Conservation (phyloP, 305 asterid species). For the Solanum hybrid region DNA sequence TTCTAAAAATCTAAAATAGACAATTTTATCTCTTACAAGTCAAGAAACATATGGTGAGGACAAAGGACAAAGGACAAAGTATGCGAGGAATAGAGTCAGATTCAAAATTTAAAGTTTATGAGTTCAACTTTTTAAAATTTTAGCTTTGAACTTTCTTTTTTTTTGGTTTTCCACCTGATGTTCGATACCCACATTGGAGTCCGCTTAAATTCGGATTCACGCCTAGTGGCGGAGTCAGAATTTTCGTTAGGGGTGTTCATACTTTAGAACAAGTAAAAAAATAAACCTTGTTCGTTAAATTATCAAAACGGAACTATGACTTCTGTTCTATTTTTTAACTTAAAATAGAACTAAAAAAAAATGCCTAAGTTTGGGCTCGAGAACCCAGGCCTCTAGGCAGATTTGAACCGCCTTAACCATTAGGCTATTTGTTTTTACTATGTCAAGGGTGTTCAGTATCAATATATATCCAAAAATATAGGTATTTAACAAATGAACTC, state of each 20-base stretch:
- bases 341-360: neutral
- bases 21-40: neutral
- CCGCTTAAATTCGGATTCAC: too few species aligned
- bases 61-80: neutral
- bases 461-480: neutral
- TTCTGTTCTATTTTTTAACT: neutral
- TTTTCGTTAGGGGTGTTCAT: neutral
- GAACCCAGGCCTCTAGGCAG: neutral
- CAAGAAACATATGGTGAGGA: neutral
- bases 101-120: neutral
- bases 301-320: neutral
- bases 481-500: neutral
- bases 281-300: neutral
- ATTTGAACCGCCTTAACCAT: neutral
- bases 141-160: neutral
- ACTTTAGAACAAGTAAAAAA: neutral
- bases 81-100: too few species aligned
- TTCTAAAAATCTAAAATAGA: neutral
- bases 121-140: neutral
- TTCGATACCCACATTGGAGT: neutral
- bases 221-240: neutral
- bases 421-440: neutral
- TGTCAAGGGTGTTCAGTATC: neutral
- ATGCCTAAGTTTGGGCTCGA: neutral
- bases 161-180: neutral